Base-by-base conservation (phyloP, 2,329 filamentous ascomycete genomes). In the Cercospora janseana region DNA sequence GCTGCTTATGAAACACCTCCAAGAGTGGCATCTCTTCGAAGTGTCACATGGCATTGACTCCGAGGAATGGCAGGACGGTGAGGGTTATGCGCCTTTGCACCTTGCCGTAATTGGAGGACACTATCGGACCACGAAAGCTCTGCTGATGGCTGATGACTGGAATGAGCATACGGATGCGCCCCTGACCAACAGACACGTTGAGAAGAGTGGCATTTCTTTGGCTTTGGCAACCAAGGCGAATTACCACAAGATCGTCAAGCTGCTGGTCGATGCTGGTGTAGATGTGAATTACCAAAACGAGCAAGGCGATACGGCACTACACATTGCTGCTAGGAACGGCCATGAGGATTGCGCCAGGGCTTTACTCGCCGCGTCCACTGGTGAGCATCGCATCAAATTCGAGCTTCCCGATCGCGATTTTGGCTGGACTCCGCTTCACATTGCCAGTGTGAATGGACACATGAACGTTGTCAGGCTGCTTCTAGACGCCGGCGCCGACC, bases 261-360 rank as follows among this genome's bases (percentile, higher is more conserved):
- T 96, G 64, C 76, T 98, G 8, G 89, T 97, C 2, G 83, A 94
- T 58, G 90, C 91, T 2, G 90, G 88, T 1, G 87, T 96, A 4
- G 86, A 97, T 63, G 84, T 97, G 63, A 96, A 98, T 66, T 94
- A 91, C 75, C 88, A 88, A 63, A 90, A 97, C 66, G 83, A 87
- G 56, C 85, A 86, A 46, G 91, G 91, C 12, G 93, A 98, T 70
- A 94, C 91, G 7, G 90, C 92, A 2, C 73, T 98, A 29, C 93
- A 97, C 67, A 79, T 96, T 60, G 93, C 93, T 41, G 91, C 93
- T 48, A 84, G 91, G 35, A 93, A 92, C 63, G 90, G 90, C 12
- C 87, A 95, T 64, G 79, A 81, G 12, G 80, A 90, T 54, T 97
- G 91, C 66, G 88, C 88, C 10, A 81, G 78, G 51, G 82, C 88